These are phyloP conservation scores for Brassica juncea DNA, from an alignment of 345 rosid genomes.

Conservation along the genomic window DNA sequence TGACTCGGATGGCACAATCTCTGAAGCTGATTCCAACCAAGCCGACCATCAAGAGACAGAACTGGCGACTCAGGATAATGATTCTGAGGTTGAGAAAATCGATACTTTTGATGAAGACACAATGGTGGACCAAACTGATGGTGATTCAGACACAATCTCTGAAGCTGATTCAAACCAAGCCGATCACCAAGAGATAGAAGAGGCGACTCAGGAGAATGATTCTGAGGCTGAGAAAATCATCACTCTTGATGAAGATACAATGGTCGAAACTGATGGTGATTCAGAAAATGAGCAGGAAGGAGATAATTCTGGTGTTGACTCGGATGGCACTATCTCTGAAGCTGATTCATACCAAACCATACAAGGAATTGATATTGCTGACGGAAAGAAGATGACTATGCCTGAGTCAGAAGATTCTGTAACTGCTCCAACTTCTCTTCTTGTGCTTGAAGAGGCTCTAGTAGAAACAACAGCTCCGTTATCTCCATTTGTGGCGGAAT, in stretches of 20 bases:
- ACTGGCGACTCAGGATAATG: background rate
- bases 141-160: constrained; percentile 25
- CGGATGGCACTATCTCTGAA: constrained; percentile 30
- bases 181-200: background rate
- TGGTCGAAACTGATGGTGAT: constrained; percentile 1
- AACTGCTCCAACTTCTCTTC: constrained; percentile 9
- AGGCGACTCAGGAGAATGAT: background rate
- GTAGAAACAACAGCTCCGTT: constrained; percentile 26
- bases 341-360: constrained; percentile 37
- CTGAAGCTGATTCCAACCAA: constrained; percentile 35
- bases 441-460: constrained; percentile 10
- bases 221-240: background rate
- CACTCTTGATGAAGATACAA: background rate
- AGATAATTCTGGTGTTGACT: constrained; percentile 11
- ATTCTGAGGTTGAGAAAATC: background rate
- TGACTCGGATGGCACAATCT: constrained; percentile 25
- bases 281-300: constrained; percentile 22
- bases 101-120: background rate
- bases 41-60: background rate
- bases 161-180: constrained; percentile 36
- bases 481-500: constrained; percentile 34
- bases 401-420: constrained; percentile 18
- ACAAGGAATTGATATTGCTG: constrained; percentile 30
- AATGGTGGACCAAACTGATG: background rate
- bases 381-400: constrained; percentile 25